Evolutionary conservation across 352 stramenopile species (phyloP), one percentile per base, ranked within the genome.

Genomic region (Phytophthora pisi): DNA sequence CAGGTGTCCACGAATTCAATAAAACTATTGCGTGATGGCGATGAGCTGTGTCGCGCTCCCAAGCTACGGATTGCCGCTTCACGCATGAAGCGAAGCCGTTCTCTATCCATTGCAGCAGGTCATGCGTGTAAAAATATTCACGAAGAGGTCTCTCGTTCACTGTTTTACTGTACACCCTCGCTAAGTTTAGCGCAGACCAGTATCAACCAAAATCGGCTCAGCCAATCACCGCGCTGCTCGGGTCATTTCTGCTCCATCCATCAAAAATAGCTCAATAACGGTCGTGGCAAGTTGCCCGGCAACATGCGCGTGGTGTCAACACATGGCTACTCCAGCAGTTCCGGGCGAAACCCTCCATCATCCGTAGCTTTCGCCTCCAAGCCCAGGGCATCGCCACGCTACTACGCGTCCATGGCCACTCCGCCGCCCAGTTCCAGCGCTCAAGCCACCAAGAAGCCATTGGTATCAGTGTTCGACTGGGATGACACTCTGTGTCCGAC

Each of bases 401-500:
- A 40, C 55, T 49, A 49, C 51, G 68, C 36, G 75, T 24, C 23
- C 11, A 40, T 42, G 60, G 8, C 30, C 20, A 30, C 52, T 40
- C 36, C 51, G 4, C 4, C 51, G 24, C 34, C 49, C 8, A 40
- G 31, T 15, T 30, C 31, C 6, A 24, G 40, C 13, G 20, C 38
- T 6, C 24, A 49, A 51, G 36, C 43, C 16, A 34, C 62, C 40
- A 75, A 75, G 57, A 66, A 66, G 24, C 76, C 69, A 16, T 49
- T 79, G 23, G 45, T 86, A 18, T 78, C 74, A 0, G 70, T 90
- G 30, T 86, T 90, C 28, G 81, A 90, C 64, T 90, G 81, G 81
- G 81, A 90, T 40, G 81, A 90, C 70, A 90, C 81, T 24, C 69
- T 90, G 5, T 90, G 81, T 34, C 81, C 81, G 6, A 84, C 77